Evolutionary conservation across 2,329 filamentous ascomycete species (phyloP), one percentile per base, ranked within the genome.

Genomic region (Phyllosticta citrichinensis): DNA sequence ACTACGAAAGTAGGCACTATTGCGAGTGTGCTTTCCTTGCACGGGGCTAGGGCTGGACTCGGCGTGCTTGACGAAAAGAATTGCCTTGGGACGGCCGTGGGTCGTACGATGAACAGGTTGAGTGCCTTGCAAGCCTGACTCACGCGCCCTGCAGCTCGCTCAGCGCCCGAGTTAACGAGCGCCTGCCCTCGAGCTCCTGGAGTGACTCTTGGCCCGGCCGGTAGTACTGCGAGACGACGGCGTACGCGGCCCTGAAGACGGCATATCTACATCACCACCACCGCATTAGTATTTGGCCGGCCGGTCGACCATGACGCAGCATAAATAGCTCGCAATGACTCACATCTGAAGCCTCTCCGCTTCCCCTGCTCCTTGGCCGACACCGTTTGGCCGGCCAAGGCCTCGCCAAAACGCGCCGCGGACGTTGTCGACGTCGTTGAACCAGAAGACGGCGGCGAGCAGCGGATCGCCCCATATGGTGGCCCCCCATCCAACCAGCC

Each of bases 391-490:
- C 71, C 55, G 68, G 22, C 76, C 76, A 64, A 73, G 76, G 0
- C 77, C 77, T 56, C 76, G 72, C 56, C 73, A 73, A 63, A 79
- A 78, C 1, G 73, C 71, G 69, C 30, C 40, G 12, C 40, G 17
- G 3, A 47, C 4, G 14, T 47, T 47, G 14, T 47, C 40, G 14
- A 47, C 40, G n/a, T 47, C 40, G 24, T 57, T 30, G n/a, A 24
- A 65, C 65, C 61, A 74, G 66, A 3, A 80, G 76, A 60, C 80
- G 50, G n/a, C 79, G 8, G 76, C 78, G 75, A 84, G 77, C 63
- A 80, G 73, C 10, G 79, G 71, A 68, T 85, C 82, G 1, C 82
- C 82, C 81, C 81, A 84, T 3, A 83, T 67, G 14, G 79, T 77
- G 58, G 76, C 78, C 9, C 80, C 78, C 62, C 81, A 81, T 61